phyloP scores from a whole-genome alignment of 148 eudicot genomes.

The Fagopyrum tataricum region DNA sequence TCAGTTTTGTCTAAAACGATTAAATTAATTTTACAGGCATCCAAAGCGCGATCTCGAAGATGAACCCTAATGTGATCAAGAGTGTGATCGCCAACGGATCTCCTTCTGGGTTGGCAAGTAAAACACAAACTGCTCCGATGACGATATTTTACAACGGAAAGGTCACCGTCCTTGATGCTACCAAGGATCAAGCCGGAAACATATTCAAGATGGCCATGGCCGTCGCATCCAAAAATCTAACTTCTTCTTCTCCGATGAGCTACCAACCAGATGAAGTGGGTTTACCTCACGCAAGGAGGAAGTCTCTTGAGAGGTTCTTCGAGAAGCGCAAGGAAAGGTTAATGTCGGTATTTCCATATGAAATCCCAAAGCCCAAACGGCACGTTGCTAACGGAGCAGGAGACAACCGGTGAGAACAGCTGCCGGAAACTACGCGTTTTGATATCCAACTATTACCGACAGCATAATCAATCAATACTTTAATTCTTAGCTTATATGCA shows the following conservation, averaged over 20 bases:
- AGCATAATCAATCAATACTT: too few relatives aligned
- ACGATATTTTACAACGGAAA: constrained; percentile 62
- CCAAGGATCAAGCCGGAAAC: constrained; percentile 21
- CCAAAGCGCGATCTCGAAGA: constrained; percentile 36
- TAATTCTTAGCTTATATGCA: too few relatives aligned
- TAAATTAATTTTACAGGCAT: not conserved
- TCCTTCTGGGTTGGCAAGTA: not conserved
- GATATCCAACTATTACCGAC: too few relatives aligned
- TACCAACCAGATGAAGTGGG: not conserved
- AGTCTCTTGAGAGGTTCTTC: constrained; percentile 45
- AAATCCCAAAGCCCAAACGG: not conserved
- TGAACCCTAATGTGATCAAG: constrained; percentile 56
- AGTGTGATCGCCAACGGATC: constrained; percentile 32
- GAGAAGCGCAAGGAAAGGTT: constrained; percentile 65
- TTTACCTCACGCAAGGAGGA: constrained; percentile 20
- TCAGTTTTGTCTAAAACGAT: too few relatives aligned
- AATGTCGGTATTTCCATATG: not conserved
- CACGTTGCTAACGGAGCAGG: too few relatives aligned
- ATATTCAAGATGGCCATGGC: constrained; percentile 1
- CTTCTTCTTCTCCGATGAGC: not conserved
- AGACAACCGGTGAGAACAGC: too few relatives aligned
- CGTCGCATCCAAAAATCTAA: not conserved
- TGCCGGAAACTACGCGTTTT: too few relatives aligned
- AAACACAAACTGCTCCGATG: constrained; percentile 27
- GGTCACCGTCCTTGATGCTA: constrained; percentile 46